Conservation (phyloP, 2,329 filamentous ascomycete species). For the Fusarium pininemorale region DNA sequence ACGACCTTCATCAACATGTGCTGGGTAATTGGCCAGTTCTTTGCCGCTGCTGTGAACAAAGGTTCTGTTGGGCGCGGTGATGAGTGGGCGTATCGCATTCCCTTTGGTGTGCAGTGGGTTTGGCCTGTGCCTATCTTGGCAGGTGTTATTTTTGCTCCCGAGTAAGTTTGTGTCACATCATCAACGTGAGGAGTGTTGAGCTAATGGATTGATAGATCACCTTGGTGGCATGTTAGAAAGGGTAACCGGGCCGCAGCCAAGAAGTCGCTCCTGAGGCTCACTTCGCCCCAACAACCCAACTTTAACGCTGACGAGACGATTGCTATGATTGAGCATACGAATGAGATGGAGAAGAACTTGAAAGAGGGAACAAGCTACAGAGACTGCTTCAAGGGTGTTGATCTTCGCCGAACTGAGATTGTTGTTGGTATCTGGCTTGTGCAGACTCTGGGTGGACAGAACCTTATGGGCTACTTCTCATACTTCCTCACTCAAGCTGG, state of each 20-base stretch:
- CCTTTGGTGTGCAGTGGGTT: slow-evolving; percentile 63
- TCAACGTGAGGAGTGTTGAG: rapidly evolving
- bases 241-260: slow-evolving; percentile 53
- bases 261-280: slow-evolving; percentile 53
- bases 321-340: slow-evolving; percentile 64
- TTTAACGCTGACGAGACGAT: slow-evolving; percentile 59
- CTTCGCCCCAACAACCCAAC: slow-evolving; percentile 47
- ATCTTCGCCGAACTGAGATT: slow-evolving; percentile 64
- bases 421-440: slow-evolving; percentile 60
- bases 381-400: slow-evolving; percentile 62
- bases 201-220: slow-evolving; percentile 48
- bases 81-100: slow-evolving; percentile 60
- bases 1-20: slow-evolving; percentile 66
- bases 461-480: slow-evolving; percentile 59
- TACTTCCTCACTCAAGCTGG: slow-evolving; percentile 59
- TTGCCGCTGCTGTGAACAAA: slow-evolving; percentile 58
- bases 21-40: slow-evolving; percentile 65
- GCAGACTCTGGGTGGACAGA: slow-evolving; percentile 58
- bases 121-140: slow-evolving; percentile 59
- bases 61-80: slow-evolving; percentile 51
- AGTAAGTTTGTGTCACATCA: slow-evolving; percentile 44
- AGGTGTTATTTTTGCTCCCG: slow-evolving; percentile 57
- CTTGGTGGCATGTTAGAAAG: slow-evolving; percentile 62
- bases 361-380: slow-evolving; percentile 56
- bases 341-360: slow-evolving; percentile 57